Evolutionary conservation across 805 yeast species (phyloP).

Genomic region (Metschnikowia aberdeeniae): DNA sequence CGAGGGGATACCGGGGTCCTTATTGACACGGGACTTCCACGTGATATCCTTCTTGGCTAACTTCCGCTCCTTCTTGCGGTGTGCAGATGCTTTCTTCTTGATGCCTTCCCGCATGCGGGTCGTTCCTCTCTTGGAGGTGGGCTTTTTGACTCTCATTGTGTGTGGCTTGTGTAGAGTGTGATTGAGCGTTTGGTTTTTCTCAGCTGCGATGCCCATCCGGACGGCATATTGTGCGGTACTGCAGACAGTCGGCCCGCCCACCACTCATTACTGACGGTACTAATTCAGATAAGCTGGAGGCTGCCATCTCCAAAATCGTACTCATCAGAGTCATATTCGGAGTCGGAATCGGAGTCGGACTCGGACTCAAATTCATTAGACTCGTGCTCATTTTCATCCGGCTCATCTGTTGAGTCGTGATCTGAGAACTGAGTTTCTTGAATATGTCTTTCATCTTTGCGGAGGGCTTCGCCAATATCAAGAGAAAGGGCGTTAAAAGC

Average conservation of each 20-base stretch:
- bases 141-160: slow-evolving; percentile 49
- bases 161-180: neutral
- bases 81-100: slow-evolving; percentile 92
- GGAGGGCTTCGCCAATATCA: neutral
- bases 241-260: neutral
- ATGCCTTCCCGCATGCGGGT: slow-evolving; percentile 96
- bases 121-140: slow-evolving; percentile 81
- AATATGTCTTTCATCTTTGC: neutral
- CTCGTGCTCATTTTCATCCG: neutral
- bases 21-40: slow-evolving; percentile 81
- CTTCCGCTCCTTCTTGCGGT: slow-evolving; percentile 80
- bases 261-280: neutral
- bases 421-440: neutral
- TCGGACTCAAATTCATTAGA: neutral
- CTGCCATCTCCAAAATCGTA: neutral
- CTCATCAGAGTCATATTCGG: neutral
- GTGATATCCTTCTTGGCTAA: slow-evolving; percentile 83
- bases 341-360: neutral
- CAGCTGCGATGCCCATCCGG: slow-evolving; percentile 14
- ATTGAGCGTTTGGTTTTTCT: slow-evolving; percentile 3
- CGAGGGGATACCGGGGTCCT: slow-evolving; percentile 94
- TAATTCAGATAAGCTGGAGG: neutral
- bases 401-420: neutral
- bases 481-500: neutral
- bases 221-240: neutral